Evolutionary conservation across 176 grass and related monocot species (phyloP), one percentile per base, ranked within the genome.

Genomic region (Cymbopogon citratus): DNA sequence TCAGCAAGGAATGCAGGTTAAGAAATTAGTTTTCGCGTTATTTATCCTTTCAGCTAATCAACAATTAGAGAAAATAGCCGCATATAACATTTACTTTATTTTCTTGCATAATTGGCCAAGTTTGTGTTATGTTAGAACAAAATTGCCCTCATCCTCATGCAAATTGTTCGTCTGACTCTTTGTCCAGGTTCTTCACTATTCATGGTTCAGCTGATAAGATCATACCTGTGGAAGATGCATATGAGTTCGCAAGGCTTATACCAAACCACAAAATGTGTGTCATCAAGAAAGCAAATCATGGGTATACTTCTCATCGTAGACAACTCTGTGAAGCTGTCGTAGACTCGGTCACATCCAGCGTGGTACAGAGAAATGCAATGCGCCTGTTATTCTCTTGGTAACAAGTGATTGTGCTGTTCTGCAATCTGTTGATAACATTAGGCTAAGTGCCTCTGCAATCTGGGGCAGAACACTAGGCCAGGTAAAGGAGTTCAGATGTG

Each of bases 1-100:
- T 98, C 56, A 83, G 93, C 79, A 90, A 85, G 60, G 81, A 92
- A 72, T 92, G 92, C 92, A 94, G 95, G 95, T 94, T 49, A 73
- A 57, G 25, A 69, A 67, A 61, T 63, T 84, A 80, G 69, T 57
- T 59, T 14, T 13, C n/a, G 59, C 21, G 31, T 66, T 10, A 25
- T 56, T 56, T 44, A 7, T 34, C 25, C 38, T 25, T 24, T 21
- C 74, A 19, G 13, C 3, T 2, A 67, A 66, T 33, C 6, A n/a
- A 41, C 57, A 13, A 15, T 54, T 25, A 23, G 85, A 77, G 78
- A 86, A 46, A 90, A 25, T 40, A 66, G 60, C 41, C 9, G 6
- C 33, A 77, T 7, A 46, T 24, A 35, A 4, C 48, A 52, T 87
- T 68, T 13, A 34, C 44, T 27, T 59, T 23, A 14, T 25, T 27